Evolutionary conservation across 257 asterid genomes (phyloP).

Genomic region (Perilla frutescens): DNA sequence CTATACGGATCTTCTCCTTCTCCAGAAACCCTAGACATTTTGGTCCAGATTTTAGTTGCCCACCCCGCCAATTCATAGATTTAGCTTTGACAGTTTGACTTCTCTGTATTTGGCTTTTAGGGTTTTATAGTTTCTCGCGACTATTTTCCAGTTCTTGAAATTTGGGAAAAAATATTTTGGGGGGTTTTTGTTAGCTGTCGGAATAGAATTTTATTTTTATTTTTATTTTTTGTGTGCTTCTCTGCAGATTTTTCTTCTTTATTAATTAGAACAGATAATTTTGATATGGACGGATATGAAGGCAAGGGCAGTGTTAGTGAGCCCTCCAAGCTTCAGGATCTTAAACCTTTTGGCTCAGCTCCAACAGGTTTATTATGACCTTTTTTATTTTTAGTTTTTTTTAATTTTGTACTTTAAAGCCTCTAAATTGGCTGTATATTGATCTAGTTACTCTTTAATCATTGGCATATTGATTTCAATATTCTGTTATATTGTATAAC

Average conservation of each 20-base stretch:
- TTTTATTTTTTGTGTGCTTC: not conserved
- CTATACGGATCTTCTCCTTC: constrained; percentile 38
- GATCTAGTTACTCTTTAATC: constrained; percentile 17
- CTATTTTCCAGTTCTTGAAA: constrained; percentile 28
- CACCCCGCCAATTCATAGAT: constrained; percentile 23
- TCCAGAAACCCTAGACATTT: constrained; percentile 50
- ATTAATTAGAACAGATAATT: constrained; percentile 32
- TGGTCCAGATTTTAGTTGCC: constrained; percentile 35
- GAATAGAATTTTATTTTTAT: not conserved
- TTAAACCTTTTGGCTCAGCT: constrained; percentile 57
- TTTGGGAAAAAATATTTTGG: constrained; percentile 24
- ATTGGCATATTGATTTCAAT: not conserved
- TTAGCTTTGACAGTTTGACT: constrained; percentile 40
- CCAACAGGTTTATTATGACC: constrained; percentile 58
- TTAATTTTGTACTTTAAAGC: constrained; percentile 19
- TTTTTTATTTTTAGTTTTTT: constrained; percentile 4
- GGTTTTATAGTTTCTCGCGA: constrained; percentile 25
- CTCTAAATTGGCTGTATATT: constrained; percentile 25
- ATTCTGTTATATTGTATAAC: not conserved
- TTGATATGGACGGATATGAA: constrained; percentile 74
- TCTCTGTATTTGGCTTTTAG: constrained; percentile 29
- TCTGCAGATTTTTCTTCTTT: constrained; percentile 29
- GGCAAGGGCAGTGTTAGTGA: constrained; percentile 52
- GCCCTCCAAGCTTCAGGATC: constrained; percentile 57
- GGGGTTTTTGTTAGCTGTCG: constrained; percentile 28